phyloP scores from a whole-genome alignment of 257 asterid genomes.

The Solanum chiquidenum region DNA sequence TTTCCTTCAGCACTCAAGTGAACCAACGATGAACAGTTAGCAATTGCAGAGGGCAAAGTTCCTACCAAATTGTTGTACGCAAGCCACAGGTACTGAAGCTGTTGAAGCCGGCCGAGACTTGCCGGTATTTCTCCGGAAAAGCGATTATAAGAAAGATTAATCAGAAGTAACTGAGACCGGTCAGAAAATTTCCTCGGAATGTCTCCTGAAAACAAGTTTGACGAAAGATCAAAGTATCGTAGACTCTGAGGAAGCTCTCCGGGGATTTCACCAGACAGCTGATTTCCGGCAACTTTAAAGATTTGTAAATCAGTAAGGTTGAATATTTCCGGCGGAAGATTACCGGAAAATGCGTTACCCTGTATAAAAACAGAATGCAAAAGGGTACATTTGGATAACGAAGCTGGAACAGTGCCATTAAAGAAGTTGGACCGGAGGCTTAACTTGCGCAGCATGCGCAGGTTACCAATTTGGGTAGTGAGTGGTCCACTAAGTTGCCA shows the following conservation, averaged over 20 bases:
- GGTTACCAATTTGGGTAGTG: constrained; percentile 26
- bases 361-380: constrained; percentile 43
- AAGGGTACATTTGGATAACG: constrained; percentile 37
- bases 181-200: constrained; percentile 25
- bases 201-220: constrained; percentile 41
- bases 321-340: constrained; percentile 18
- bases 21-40: constrained; percentile 56
- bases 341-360: constrained; percentile 39
- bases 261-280: constrained; percentile 36
- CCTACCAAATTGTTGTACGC: constrained; percentile 45
- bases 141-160: constrained; percentile 40
- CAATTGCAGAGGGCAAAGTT: constrained; percentile 57
- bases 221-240: constrained; percentile 42
- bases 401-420: constrained; percentile 42
- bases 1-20: constrained; percentile 63
- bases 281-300: constrained; percentile 43
- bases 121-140: constrained; percentile 53
- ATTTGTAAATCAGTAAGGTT: constrained; percentile 36
- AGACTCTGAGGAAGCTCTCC: constrained; percentile 25
- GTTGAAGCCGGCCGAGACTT: constrained; percentile 37
- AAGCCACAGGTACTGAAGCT: constrained; percentile 47
- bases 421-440: constrained; percentile 49
- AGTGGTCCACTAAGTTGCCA: constrained; percentile 45
- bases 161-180: constrained; percentile 21
- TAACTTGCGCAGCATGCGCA: constrained; percentile 54